Percentiles rank a stretch among this genome's conserved stretches.
phyloP scores from a whole-genome alignment of 495 filamentous ascomycete genomes.

The Cenococcum geophilum region DNA sequence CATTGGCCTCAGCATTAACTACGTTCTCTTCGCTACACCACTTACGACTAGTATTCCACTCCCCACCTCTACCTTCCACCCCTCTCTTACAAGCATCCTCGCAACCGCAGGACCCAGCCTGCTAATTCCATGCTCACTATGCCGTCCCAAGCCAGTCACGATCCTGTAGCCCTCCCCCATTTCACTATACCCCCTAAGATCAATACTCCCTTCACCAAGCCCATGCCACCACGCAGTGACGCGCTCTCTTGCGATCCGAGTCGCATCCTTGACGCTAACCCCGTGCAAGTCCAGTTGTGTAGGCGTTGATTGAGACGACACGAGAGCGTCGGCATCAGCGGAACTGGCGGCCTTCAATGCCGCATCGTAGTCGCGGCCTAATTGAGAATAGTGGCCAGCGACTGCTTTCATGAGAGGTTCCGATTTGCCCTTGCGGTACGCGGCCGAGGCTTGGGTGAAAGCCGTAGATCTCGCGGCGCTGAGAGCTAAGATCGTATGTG shows the following conservation, averaged over 20 bases:
- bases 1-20: neutral
- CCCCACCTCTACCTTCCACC: conserved; percentile 72
- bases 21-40: conserved; percentile 40
- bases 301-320: conserved; percentile 52
- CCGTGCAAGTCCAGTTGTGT: conserved; percentile 74
- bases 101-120: conserved; percentile 75
- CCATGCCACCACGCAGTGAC: conserved; percentile 75
- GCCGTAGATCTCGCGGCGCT: conserved; percentile 44
- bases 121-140: conserved; percentile 69
- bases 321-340: conserved; percentile 55
- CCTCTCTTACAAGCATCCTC: conserved; percentile 65
- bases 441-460: conserved; percentile 53
- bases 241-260: conserved; percentile 62
- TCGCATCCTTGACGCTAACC: conserved; percentile 68
- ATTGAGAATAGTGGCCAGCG: conserved; percentile 58
- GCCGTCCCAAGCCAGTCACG: conserved; percentile 72
- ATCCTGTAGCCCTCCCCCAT: conserved; percentile 53
- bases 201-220: conserved; percentile 53
- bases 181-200: conserved; percentile 40
- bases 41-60: conserved; percentile 60
- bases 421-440: conserved; percentile 59
- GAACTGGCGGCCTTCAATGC: conserved; percentile 43
- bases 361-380: conserved; percentile 49
- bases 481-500: conserved; percentile 29
- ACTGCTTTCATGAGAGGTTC: conserved; percentile 60